These are phyloP conservation scores for Handroanthus guayacan DNA, from an alignment of 257 asterid species.

Conservation along the genomic window DNA sequence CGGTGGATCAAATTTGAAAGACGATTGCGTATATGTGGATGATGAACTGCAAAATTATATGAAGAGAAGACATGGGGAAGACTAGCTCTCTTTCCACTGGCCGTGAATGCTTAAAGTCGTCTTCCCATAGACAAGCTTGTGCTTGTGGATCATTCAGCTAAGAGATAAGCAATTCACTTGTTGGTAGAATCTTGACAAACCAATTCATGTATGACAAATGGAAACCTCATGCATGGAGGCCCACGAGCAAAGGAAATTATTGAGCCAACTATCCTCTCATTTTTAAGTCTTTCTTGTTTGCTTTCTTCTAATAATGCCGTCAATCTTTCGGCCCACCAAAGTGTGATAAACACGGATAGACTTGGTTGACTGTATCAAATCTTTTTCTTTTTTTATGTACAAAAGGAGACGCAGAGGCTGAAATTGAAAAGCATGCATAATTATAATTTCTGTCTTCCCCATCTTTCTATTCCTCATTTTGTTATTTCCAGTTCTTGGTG, in stretches of 20 bases:
- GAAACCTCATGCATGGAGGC: no score
- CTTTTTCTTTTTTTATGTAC: no score
- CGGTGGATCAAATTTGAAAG: no score
- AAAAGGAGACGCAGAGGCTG: no score
- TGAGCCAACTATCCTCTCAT: no score
- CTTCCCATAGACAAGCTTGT: background rate
- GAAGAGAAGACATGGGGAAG: background rate
- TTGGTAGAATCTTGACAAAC: no score
- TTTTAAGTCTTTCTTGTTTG: background rate
- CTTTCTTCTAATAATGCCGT: background rate
- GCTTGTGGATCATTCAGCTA: no score
- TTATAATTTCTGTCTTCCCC: background rate
- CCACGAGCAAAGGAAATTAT: no score
- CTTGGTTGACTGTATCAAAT: background rate
- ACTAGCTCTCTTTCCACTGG: background rate
- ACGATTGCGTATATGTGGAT: no score
- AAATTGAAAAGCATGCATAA: background rate
- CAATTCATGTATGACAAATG: no score
- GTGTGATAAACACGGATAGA: background rate
- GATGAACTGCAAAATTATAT: background rate
- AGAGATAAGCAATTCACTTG: no score
- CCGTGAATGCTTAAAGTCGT: no score
- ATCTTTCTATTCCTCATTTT: background rate
- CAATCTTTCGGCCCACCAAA: background rate
- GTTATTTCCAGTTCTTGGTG: slow-evolving; percentile 24